These are phyloP conservation scores for Globisporangium paddicum DNA, from an alignment of 352 stramenopile genomes.

Conservation along the genomic window DNA sequence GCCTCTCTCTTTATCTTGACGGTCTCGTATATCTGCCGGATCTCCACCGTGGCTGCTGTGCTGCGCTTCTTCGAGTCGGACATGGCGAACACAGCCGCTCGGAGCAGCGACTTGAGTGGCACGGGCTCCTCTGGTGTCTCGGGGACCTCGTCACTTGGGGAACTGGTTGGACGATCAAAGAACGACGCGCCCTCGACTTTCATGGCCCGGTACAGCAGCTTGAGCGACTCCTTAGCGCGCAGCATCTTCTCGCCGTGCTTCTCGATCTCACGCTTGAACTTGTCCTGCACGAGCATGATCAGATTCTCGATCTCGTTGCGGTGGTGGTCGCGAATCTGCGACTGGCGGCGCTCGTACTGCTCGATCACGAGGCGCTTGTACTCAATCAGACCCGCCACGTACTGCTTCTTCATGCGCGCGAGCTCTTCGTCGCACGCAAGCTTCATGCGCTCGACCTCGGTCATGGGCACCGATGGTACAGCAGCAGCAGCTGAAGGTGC, in stretches of 20 bases:
- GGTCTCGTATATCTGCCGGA: conserved; percentile 38
- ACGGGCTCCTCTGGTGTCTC: conserved; percentile 15
- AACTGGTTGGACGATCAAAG: neutral
- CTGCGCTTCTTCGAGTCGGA: conserved; percentile 51
- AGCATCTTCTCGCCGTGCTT: conserved; percentile 44
- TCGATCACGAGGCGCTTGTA: conserved; percentile 75
- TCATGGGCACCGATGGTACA: conserved; percentile 12
- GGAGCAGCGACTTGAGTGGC: conserved; percentile 52
- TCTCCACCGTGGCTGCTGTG: conserved; percentile 27
- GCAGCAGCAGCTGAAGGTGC: neutral
- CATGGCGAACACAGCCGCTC: conserved; percentile 60
- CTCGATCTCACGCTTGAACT: conserved; percentile 53
- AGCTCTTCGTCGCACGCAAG: conserved; percentile 34
- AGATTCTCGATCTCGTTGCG: conserved; percentile 60
- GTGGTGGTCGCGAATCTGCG: conserved; percentile 49
- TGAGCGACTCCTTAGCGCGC: conserved; percentile 52
- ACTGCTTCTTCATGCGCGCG: conserved; percentile 47
- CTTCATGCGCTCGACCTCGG: conserved; percentile 40
- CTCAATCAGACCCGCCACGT: conserved; percentile 46
- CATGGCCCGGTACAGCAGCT: conserved; percentile 57
- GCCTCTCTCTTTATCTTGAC: conserved; percentile 12
- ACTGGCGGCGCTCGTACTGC: conserved; percentile 58
- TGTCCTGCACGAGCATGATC: conserved; percentile 50
- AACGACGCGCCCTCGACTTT: conserved; percentile 5
- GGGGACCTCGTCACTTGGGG: neutral